phyloP scores from a whole-genome alignment of 2,329 filamentous ascomycete genomes.

The Aureobasidium vineae region DNA sequence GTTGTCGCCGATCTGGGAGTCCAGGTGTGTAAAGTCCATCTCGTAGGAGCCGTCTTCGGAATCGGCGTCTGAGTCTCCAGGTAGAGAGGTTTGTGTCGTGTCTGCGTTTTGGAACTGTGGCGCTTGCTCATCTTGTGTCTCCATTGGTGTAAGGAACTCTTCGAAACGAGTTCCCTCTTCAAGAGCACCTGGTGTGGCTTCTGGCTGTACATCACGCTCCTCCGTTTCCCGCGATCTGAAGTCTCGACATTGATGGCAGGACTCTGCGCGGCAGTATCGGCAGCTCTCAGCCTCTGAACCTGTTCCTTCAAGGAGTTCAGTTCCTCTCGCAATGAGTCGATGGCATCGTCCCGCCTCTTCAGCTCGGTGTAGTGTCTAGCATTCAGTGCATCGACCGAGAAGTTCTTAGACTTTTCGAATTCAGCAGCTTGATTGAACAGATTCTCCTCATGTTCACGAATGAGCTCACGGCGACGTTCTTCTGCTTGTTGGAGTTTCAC shows the following conservation, averaged over 20 bases:
- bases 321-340: conserved; percentile 1
- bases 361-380: conserved; percentile 9
- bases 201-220: background rate
- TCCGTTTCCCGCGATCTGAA: background rate
- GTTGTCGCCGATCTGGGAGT: background rate
- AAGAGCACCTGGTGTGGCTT: background rate
- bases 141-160: conserved; percentile 2
- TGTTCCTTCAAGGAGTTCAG: background rate
- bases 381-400: background rate
- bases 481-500: background rate
- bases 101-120: background rate
- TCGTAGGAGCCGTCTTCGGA: conserved; percentile 9
- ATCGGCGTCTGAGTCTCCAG: background rate
- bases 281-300: background rate
- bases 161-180: conserved; percentile 1
- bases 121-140: background rate
- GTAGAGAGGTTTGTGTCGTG: background rate
- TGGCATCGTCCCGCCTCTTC: conserved; percentile 7
- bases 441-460: conserved; percentile 10
- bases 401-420: background rate
- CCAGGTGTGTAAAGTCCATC: conserved; percentile 10
- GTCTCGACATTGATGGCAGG: background rate
- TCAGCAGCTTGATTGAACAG: conserved; percentile 8
- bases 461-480: conserved; percentile 4
- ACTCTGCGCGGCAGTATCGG: background rate